Conservation (phyloP, 2,329 filamentous ascomycete species). For the Ascochyta clinopodiicola region DNA sequence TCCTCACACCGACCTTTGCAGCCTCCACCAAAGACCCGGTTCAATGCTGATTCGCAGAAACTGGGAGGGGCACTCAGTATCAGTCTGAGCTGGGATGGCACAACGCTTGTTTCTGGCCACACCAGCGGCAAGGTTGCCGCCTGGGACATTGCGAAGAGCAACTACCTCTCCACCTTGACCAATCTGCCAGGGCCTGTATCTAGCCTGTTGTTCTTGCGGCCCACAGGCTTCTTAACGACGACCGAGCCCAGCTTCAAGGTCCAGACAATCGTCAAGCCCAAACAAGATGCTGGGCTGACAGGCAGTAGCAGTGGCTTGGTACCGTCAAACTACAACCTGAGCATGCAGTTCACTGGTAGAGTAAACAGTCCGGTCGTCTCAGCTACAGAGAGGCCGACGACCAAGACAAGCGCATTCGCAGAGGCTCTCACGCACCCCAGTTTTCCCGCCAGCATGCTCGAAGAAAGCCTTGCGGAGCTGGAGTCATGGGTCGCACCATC, state of each 20-base stretch:
- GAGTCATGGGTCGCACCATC: slow-evolving; percentile 35
- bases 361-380: slow-evolving; percentile 37
- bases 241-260: slow-evolving; percentile 55
- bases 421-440: slow-evolving; percentile 52
- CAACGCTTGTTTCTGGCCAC: slow-evolving; percentile 80
- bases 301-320: slow-evolving; percentile 44
- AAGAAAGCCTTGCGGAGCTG: slow-evolving; percentile 46
- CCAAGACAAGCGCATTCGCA: slow-evolving; percentile 43
- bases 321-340: slow-evolving; percentile 68
- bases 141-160: slow-evolving; percentile 79
- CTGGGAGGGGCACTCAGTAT: slow-evolving; percentile 72
- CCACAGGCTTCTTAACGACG: slow-evolving; percentile 56
- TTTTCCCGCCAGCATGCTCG: slow-evolving; percentile 52
- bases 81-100: slow-evolving; percentile 81
- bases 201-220: slow-evolving; percentile 76
- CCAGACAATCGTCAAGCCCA: slow-evolving; percentile 79
- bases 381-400: slow-evolving; percentile 31
- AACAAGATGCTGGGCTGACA: slow-evolving; percentile 61
- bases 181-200: slow-evolving; percentile 83
- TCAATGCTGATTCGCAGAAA: slow-evolving; percentile 65
- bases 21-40: slow-evolving; percentile 47
- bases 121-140: slow-evolving; percentile 76
- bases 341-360: slow-evolving; percentile 63
- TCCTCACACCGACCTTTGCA: slow-evolving; percentile 61
- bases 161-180: slow-evolving; percentile 69